Conservation (phyloP, 2,329 filamentous ascomycete species). For the Pestalotiopsis sp. region DNA sequence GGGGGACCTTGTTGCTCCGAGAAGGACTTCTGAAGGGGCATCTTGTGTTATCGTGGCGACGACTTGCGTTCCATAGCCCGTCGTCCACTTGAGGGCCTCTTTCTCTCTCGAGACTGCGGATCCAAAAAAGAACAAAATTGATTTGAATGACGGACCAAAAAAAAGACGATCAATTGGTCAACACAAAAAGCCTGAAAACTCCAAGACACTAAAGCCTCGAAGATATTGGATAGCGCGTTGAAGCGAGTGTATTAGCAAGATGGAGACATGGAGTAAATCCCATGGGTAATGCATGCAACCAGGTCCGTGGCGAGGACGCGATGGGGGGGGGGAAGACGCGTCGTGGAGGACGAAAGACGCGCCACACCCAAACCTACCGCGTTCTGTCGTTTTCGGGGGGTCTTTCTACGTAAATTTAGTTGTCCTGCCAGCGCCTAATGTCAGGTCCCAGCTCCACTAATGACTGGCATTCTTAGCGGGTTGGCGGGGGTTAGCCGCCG, state of each 20-base stretch:
- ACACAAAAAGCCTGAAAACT: neutral
- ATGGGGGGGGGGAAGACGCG: neutral
- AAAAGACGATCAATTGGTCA: neutral
- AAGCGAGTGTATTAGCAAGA: neutral
- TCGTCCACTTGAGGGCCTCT: no score
- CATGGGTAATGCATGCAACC: neutral
- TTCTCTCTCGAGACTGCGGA: neutral
- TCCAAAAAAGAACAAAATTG: neutral
- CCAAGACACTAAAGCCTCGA: neutral
- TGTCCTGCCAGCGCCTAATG: neutral
- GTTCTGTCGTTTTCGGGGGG: neutral
- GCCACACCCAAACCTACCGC: neutral
- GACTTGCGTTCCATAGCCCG: neutral
- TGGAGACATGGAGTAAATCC: neutral
- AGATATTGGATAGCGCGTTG: neutral
- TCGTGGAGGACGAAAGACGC: neutral
- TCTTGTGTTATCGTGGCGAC: constrained; percentile 19
- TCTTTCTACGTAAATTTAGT: neutral
- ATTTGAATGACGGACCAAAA: neutral
- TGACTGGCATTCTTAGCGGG: neutral
- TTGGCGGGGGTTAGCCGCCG: neutral
- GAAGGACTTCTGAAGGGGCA: constrained; percentile 42
- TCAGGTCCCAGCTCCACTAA: neutral
- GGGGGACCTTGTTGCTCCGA: constrained; percentile 37
- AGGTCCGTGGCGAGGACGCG: neutral